Evolutionary conservation across 805 yeast genomes (phyloP), one percentile per base, ranked within the genome.

Genomic region (Yueomyces sp.): DNA sequence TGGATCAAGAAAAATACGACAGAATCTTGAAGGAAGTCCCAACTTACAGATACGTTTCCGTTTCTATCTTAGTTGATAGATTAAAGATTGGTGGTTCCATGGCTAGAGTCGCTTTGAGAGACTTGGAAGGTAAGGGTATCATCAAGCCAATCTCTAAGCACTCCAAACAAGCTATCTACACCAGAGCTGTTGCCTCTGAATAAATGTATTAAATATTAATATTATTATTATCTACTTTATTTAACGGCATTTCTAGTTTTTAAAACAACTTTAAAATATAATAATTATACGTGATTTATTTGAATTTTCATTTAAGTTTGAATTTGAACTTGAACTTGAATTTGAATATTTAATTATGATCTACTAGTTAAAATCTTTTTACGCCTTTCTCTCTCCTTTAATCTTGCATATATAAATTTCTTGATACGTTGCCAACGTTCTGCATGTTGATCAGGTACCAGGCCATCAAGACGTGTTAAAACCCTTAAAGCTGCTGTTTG

Each of bases 1-100:
- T 92, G 66, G 99, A 92, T 74, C 96, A 92, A 79, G 94, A 92
- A 62, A 85, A 90, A 71, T 90, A 83, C 78, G 98, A 92, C 94
- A 86, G 96, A 79, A 85, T 92, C 76, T 71, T 87, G 76, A 92
- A 92, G 85, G 99, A 92, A 68, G 96, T 88, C 52, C 96, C 96
- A 76, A 86, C 96, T 63, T 92, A 82, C 92, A 90, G 90, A 82
- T 87, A 77, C 70, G 94, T 92, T 59, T 87, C 98, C 52, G 95
- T 92, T 62, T 90, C 97, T 56, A 96, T 90, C 56, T 79, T 92
- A 64, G 98, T 92, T 66, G 99, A 92, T 75, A 88, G 98, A 79
- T 81, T 92, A 73, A 92, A 92, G 92, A 76, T 92, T 63, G 95
- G 95, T 77, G 99, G 98, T 72, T 88, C 99, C 53, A 63, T 92